phyloP scores from a whole-genome alignment of 305 asterid species.

The Coffea humblotiana region DNA sequence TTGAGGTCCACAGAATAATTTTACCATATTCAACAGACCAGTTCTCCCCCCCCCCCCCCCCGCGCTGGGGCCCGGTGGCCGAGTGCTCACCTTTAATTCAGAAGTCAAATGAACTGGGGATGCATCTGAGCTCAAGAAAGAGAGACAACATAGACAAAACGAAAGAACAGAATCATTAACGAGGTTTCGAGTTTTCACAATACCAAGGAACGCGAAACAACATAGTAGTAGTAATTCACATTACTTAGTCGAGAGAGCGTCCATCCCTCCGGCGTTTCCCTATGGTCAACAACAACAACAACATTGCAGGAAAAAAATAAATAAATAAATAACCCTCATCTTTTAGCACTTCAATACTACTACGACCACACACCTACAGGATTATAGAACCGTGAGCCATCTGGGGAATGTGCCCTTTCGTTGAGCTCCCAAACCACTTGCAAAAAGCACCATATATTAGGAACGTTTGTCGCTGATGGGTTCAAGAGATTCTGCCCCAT shows the following conservation, averaged over 20 bases:
- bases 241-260: conserved; percentile 22
- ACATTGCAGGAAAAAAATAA: neutral
- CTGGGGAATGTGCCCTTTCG: conserved; percentile 14
- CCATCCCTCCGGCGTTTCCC: conserved; percentile 1
- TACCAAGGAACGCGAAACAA: neutral
- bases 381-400: conserved; percentile 5
- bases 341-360: neutral
- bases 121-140: neutral
- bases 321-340: neutral
- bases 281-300: neutral
- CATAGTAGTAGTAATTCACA: conserved; percentile 4
- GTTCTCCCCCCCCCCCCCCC: too few relatives aligned
- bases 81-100: too few relatives aligned
- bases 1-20: neutral
- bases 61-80: too few relatives aligned
- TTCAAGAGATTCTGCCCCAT: neutral
- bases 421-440: conserved; percentile 21
- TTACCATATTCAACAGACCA: too few relatives aligned
- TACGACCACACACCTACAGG: neutral
- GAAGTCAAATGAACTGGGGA: too few relatives aligned
- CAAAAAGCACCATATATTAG: neutral
- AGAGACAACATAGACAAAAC: neutral
- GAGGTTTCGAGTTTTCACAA: neutral
- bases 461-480: conserved; percentile 1
- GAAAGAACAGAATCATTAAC: neutral